Base-by-base conservation (phyloP, 106 monocot genomes). In the Phalaenopsis aphrodite region DNA sequence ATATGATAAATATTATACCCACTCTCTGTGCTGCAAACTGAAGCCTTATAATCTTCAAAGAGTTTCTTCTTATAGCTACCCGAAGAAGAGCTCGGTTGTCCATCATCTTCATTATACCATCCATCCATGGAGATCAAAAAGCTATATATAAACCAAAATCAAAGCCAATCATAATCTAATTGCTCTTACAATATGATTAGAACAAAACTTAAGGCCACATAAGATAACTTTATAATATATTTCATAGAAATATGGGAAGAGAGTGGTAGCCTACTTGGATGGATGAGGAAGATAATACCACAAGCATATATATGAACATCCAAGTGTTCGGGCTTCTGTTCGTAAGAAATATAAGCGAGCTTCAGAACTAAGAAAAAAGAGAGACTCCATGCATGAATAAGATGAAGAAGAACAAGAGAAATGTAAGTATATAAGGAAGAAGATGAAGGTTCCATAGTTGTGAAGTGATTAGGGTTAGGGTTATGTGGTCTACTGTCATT, bases 221-320 rank as follows among this genome's bases (percentile, higher is more conserved):
- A 52, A 10, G 14, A 52, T 52, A 52, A 52, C 14, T 52, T 52
- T 3, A 12, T 12, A 12, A 12, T 52, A 12, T 52, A 14, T 52
- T 52, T 14, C 14, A 52, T 52, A 12, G 12, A 52, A 52, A 11
- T n/a, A 7, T 15, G 76, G 5, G 52, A 56, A 42, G 55, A 64
- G 47, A 19, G 24, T 23, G 38, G 30, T 64, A 16, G 39, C 38
- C 43, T 90, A 90, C 87, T 87, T 83, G 78, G 87, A 80, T 45
- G 82, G 87, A 17, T 41, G 83, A 8, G 84, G 89, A n/a, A 85
- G 42, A 18, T 87, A 90, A 37, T 85, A 87, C 95, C 95, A 95
- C 4, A 95, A 23, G 78, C 82, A 95, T 72, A 95, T 84, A 48
- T 95, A 89, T 1, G 72, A n/a, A 72, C 92, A 95, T 5, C 87